Conservation (phyloP, 2,329 filamentous ascomycete genomes). For the Alternaria brassicicola region DNA sequence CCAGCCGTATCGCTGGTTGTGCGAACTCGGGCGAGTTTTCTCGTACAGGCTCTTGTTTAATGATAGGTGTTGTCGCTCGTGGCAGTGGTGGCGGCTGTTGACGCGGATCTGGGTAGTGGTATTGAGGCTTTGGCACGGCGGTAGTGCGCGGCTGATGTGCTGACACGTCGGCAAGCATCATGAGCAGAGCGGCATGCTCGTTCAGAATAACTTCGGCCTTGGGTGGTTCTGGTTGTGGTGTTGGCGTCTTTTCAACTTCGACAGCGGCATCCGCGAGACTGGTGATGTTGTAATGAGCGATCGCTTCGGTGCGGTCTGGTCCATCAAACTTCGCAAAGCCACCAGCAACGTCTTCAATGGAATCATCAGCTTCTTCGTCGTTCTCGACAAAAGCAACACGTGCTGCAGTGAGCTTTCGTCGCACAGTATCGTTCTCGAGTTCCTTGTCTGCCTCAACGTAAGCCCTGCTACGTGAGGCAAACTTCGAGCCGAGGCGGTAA, state of each 20-base stretch:
- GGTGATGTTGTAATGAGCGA: constrained; percentile 46
- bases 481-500: constrained; percentile 42
- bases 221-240: constrained; percentile 21
- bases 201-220: constrained; percentile 45
- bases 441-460: constrained; percentile 49
- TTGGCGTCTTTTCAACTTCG: constrained; percentile 43
- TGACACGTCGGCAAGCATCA: constrained; percentile 46
- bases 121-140: constrained; percentile 1
- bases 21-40: constrained; percentile 26
- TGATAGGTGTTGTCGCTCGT: constrained; percentile 18
- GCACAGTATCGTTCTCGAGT: constrained; percentile 38
- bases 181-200: constrained; percentile 50
- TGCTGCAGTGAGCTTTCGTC: constrained; percentile 31
- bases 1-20: constrained; percentile 18
- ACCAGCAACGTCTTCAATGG: constrained; percentile 31
- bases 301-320: constrained; percentile 50
- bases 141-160: constrained; percentile 27
- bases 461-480: constrained; percentile 50
- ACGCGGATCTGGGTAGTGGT: constrained; percentile 9
- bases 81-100: constrained; percentile 11
- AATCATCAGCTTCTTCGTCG: constrained; percentile 43
- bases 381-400: constrained; percentile 33
- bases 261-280: constrained; percentile 43
- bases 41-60: constrained; percentile 20
- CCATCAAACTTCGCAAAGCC: constrained; percentile 53